A percentile compares a stretch with the other conserved stretches of the same genome.
These are phyloP conservation scores for Fragilariopsis cylindrus DNA, from an alignment of 108 stramenopile genomes.

Conservation along the genomic window DNA sequence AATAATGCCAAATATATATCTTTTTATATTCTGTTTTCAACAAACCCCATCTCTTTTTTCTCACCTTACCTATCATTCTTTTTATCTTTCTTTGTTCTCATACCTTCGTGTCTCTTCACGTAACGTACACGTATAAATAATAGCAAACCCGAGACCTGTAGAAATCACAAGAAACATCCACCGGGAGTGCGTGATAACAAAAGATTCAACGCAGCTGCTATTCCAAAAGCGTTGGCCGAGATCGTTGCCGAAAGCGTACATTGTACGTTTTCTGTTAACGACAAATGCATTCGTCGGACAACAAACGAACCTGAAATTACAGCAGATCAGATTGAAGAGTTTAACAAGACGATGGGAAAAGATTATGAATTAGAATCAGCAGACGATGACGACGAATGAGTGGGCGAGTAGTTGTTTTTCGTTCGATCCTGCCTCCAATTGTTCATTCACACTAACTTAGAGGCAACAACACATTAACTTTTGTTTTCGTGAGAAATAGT, in stretches of 20 bases:
- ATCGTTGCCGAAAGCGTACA: neutral
- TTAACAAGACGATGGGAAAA: slow-evolving; percentile 5
- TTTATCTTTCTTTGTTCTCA: neutral
- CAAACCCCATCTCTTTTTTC: neutral
- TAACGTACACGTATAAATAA: neutral
- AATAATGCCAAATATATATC: neutral
- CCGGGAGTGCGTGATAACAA: neutral
- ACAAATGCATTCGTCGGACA: neutral
- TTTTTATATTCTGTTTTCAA: neutral
- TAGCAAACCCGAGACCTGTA: neutral
- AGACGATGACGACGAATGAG: too few relatives aligned
- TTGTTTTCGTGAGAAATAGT: too few relatives aligned
- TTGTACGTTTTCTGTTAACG: neutral
- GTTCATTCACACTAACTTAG: too few relatives aligned
- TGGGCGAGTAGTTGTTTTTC: too few relatives aligned
- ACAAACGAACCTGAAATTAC: neutral
- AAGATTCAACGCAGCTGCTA: neutral
- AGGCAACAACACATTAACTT: too few relatives aligned
- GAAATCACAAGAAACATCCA: neutral
- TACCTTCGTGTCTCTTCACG: too few relatives aligned
- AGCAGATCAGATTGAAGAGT: neutral
- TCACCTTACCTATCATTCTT: neutral
- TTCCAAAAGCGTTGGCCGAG: neutral
- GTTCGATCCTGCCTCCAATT: too few relatives aligned
- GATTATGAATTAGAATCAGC: too few relatives aligned